These are phyloP conservation scores for Pichia rugopelliculosa DNA, from an alignment of 805 yeast species.

Conservation along the genomic window DNA sequence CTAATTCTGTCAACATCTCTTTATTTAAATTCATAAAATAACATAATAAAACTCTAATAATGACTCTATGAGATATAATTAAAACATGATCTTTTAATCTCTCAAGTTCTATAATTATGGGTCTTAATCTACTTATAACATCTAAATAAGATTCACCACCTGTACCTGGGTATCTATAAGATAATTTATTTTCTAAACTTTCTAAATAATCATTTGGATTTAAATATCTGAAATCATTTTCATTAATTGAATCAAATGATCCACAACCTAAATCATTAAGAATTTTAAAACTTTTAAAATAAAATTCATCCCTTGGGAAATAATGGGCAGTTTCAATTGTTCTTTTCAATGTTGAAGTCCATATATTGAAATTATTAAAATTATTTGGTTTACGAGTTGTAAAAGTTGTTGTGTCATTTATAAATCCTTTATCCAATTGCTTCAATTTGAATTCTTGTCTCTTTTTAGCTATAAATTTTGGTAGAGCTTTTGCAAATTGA, in stretches of 20 bases:
- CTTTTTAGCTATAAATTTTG: conserved; percentile 28
- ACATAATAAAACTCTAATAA: conserved; percentile 29
- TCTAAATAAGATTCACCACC: conserved; percentile 34
- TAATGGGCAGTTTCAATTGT: conserved; percentile 27
- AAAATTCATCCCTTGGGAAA: conserved; percentile 26
- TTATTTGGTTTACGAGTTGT: conserved; percentile 11
- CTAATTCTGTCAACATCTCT: conserved; percentile 32
- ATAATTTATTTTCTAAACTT: conserved; percentile 25
- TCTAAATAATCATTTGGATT: conserved; percentile 24
- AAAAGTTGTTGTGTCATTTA: conserved; percentile 23
- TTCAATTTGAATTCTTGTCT: conserved; percentile 30
- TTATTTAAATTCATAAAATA: conserved; percentile 31
- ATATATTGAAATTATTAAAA: conserved; percentile 22
- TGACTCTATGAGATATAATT: conserved; percentile 30
- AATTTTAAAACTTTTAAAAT: conserved; percentile 28
- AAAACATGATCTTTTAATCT: conserved; percentile 30
- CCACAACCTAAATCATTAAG: conserved; percentile 32
- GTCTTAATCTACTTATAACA: conserved; percentile 29
- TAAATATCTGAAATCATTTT: conserved; percentile 23
- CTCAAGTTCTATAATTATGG: conserved; percentile 31
- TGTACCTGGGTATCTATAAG: conserved; percentile 30
- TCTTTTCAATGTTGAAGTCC: conserved; percentile 30
- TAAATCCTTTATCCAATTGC: conserved; percentile 27
- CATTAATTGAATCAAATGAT: conserved; percentile 26
- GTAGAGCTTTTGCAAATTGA: conserved; percentile 28